phyloP scores from a whole-genome alignment of 1,284 basidiomycete species.

The Hemileia vastatrix region DNA sequence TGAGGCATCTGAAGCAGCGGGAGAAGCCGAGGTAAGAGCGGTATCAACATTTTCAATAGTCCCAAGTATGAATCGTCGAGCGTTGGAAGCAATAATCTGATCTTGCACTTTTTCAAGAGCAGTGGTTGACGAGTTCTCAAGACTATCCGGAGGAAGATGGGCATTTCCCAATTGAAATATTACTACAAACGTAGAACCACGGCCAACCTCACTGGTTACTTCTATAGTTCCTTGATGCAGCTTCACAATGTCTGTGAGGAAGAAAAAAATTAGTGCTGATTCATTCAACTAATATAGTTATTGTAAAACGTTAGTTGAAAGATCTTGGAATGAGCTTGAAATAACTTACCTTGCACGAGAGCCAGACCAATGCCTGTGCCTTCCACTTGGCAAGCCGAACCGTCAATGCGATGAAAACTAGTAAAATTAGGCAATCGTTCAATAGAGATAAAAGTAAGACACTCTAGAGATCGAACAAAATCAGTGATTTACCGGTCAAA shows the following conservation, averaged over 20 bases:
- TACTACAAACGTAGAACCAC: constrained; percentile 17
- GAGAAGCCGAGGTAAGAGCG: neutral
- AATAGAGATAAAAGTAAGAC: neutral
- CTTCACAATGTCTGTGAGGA: constrained; percentile 11
- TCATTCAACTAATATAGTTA: no score
- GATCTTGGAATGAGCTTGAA: neutral
- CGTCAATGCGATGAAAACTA: constrained; percentile 18
- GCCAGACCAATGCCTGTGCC: constrained; percentile 21
- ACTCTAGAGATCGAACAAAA: neutral
- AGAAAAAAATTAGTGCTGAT: neutral
- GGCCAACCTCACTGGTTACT: constrained; percentile 11
- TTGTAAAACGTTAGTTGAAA: neutral
- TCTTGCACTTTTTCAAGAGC: constrained; percentile 15
- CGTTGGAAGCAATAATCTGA: constrained; percentile 15
- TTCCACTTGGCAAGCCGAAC: neutral
- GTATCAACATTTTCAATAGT: neutral
- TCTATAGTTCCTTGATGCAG: constrained; percentile 10
- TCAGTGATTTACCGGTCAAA: constrained; percentile 10
- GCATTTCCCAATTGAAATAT: constrained; percentile 3
- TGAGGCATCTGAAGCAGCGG: constrained; percentile 8
- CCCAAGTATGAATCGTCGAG: constrained; percentile 15
- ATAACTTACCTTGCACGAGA: constrained; percentile 16
- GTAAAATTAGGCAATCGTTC: neutral
- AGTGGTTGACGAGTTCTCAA: constrained; percentile 12
- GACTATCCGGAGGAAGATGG: constrained; percentile 14